Evolutionary conservation across 768 basidiomycete genomes (phyloP), one percentile per base, ranked within the genome.

Genomic region (Hebeloma cylindrosporum): DNA sequence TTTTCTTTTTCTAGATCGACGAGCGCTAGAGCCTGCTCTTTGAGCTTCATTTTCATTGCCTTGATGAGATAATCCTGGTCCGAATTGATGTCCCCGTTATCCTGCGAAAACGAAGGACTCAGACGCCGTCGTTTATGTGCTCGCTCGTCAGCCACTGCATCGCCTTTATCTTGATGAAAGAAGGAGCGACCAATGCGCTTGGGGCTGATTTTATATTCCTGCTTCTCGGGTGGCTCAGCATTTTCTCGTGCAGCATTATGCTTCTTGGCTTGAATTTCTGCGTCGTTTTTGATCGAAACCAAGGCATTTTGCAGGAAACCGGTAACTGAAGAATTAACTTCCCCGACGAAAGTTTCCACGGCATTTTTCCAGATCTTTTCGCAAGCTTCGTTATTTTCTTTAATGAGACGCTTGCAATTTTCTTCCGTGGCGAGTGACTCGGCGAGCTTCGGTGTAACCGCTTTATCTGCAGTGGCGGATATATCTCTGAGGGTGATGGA

Each of bases 21-120:
- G 7, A 79, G 65, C 13, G 70, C 67, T 35, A 64, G 58, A 5
- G 70, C 67, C 57, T 79, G 78, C 56, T 71, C 62, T 38, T 78
- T 71, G 52, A 79, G 72, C 56, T 76, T 70, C 50, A 58, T 52
- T 57, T 72, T 75, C 72, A 79, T 70, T 47, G 70, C 65, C 40
- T 60, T 64, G 22, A 79, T 65, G 49, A 71, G 63, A 18, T 36
- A 38, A 22, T 23, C 16, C 40, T 50, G 65, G 54, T 42, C 60
- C 64, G 18, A 21, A 39, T 54, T 39, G 13, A 32, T 25, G 51
- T 36, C 46, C 33, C 31, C 31, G 14, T 39, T n/a, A n/a, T n/a
- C n/a, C n/a, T n/a, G n/a, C n/a, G n/a, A n/a, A n/a, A n/a, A n/a
- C n/a, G n/a, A n/a, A n/a, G n/a, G n/a, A n/a, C n/a, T n/a, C n/a